A percentile compares a stretch with the other conserved stretches of the same genome.
These are phyloP conservation scores for Candida pseudocylindracea DNA, from an alignment of 1,139 yeast species.

Conservation along the genomic window DNA sequence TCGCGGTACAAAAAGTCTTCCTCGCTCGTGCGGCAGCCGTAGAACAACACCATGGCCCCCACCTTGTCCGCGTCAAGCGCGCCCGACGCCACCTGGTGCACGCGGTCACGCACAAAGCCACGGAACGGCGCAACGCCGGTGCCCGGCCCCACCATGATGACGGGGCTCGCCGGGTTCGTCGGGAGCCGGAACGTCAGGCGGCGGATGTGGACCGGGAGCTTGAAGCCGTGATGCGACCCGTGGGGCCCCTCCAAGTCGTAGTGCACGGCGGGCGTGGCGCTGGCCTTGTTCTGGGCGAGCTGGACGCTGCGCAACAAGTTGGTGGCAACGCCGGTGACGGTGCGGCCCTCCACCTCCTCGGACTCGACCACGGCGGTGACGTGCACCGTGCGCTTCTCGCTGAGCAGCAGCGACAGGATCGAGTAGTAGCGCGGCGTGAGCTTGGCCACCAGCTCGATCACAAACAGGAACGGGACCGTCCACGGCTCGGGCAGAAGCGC, in stretches of 20 bases:
- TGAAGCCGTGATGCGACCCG: conserved; percentile 24
- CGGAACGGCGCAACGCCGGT: conserved; percentile 98
- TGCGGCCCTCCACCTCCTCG: conserved; percentile 20
- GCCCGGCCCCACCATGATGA: conserved; percentile 92
- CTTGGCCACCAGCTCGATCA: conserved; percentile 62
- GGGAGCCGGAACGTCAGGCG: conserved; percentile 91
- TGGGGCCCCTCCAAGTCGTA: conserved; percentile 78
- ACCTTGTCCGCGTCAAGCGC: conserved; percentile 23
- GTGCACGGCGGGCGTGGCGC: conserved; percentile 21
- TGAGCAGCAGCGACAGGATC: conserved; percentile 72
- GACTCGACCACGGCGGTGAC: conserved; percentile 89
- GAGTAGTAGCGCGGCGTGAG: conserved; percentile 93
- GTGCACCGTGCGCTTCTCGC: conserved; percentile 54
- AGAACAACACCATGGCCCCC: conserved; percentile 62
- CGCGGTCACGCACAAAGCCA: conserved; percentile 78
- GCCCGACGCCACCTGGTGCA: conserved; percentile 1
- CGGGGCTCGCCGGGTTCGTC: conserved; percentile 62
- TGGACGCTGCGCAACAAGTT: conserved; percentile 64
- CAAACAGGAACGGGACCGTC: conserved; percentile 71
- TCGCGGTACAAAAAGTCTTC: conserved; percentile 70
- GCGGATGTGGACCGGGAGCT: conserved; percentile 80
- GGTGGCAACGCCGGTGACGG: conserved; percentile 73
- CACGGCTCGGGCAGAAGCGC: conserved; percentile 47
- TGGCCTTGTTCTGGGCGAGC: conserved; percentile 29
- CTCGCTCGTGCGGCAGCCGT: conserved; percentile 57